Conservation (phyloP, 345 rosid species). For the Ceriops decandra region DNA sequence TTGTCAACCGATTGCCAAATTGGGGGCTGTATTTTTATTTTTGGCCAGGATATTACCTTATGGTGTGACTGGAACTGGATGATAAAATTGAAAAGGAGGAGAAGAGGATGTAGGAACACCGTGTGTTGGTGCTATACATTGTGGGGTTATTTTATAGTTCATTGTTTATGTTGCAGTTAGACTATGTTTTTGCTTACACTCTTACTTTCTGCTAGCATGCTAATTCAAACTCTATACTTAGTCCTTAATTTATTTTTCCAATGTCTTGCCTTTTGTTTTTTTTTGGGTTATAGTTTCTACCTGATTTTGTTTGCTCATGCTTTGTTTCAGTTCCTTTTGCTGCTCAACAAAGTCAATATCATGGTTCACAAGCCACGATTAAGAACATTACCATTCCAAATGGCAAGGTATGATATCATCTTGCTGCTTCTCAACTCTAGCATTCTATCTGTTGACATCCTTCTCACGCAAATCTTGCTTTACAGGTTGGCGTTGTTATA, state of each 20-base stretch:
- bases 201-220: too few relatives aligned
- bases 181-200: too few relatives aligned
- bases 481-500: constrained; percentile 28
- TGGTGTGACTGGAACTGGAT: too few relatives aligned
- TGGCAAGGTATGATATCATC: constrained; percentile 20
- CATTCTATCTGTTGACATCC: background rate
- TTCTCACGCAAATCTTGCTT: background rate
- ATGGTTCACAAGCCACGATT: constrained; percentile 5
- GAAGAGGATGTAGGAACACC: too few relatives aligned
- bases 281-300: background rate
- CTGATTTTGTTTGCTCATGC: background rate
- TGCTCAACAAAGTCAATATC: constrained; percentile 9
- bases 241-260: background rate
- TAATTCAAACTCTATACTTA: background rate
- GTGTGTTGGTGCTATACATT: too few relatives aligned
- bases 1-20: too few relatives aligned
- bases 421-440: background rate
- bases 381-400: constrained; percentile 22
- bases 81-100: too few relatives aligned
- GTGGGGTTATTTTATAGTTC: too few relatives aligned
- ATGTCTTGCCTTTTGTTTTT: too few relatives aligned
- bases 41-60: too few relatives aligned
- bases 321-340: constrained; percentile 12
- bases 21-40: too few relatives aligned
- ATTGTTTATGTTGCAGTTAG: too few relatives aligned